A percentile compares a stretch with the other conserved stretches of the same genome.
These are phyloP conservation scores for Juncus inflexus DNA, from an alignment of 176 grass and related monocot species.

Conservation along the genomic window DNA sequence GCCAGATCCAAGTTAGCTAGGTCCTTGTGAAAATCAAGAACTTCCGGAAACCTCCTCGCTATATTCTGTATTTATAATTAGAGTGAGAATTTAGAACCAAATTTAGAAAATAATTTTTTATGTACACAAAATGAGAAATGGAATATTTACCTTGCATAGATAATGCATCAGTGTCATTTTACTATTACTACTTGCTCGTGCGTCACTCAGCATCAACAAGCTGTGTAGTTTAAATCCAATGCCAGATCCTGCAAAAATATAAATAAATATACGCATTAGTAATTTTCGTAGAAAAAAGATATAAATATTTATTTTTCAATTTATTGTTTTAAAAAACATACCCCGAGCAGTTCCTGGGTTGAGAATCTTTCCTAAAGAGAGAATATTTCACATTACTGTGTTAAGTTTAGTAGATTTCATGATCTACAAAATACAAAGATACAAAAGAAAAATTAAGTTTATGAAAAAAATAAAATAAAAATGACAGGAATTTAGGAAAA, in stretches of 20 bases:
- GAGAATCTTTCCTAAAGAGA: slow-evolving; percentile 95
- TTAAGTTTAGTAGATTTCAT: slow-evolving; percentile 91
- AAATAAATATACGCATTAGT: background rate
- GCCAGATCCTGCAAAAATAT: slow-evolving; percentile 70
- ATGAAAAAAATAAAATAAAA: slow-evolving; percentile 5
- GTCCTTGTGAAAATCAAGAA: slow-evolving; percentile 92
- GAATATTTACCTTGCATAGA: slow-evolving; percentile 71
- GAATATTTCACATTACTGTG: slow-evolving; percentile 98
- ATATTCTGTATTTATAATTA: slow-evolving; percentile 42
- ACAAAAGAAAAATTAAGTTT: slow-evolving; percentile 14
- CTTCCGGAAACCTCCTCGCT: slow-evolving; percentile 87
- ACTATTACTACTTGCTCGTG: slow-evolving; percentile 78
- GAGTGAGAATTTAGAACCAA: background rate
- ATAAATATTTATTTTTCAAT: slow-evolving; percentile 4
- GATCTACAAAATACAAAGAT: slow-evolving; percentile 53
- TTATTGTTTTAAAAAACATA: slow-evolving; percentile 39
- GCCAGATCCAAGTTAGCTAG: slow-evolving; percentile 78
- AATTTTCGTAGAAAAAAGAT: background rate
- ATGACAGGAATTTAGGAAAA: slow-evolving; percentile 13
- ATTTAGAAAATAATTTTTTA: background rate
- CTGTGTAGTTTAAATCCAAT: slow-evolving; percentile 98
- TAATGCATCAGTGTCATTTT: slow-evolving; percentile 99
- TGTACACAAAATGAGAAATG: slow-evolving; percentile 19
- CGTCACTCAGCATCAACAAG: slow-evolving; percentile 91
- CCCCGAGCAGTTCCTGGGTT: slow-evolving; percentile 99